Evolutionary conservation across 2,329 filamentous ascomycete species (phyloP).

Genomic region (Waltergamsia citrina): DNA sequence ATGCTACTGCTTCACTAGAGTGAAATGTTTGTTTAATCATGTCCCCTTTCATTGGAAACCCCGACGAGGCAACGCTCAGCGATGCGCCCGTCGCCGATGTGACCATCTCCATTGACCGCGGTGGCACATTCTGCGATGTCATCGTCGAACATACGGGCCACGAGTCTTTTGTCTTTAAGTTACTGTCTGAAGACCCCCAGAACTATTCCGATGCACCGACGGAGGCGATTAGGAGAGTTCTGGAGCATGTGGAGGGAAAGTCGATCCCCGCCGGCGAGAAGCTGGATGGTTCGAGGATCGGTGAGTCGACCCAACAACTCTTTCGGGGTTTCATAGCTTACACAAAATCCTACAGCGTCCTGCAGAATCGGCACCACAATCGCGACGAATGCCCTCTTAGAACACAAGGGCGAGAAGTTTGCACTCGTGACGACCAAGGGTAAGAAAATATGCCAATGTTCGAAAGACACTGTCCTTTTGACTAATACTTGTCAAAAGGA

Average conservation of each 20-base stretch:
- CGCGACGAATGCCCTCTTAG: constrained; percentile 65
- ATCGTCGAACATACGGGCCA: constrained; percentile 54
- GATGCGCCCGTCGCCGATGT: constrained; percentile 5
- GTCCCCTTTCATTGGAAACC: too few species aligned
- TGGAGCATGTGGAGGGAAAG: constrained; percentile 49
- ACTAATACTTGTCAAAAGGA: constrained; percentile 6
- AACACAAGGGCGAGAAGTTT: constrained; percentile 62
- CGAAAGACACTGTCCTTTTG: not conserved
- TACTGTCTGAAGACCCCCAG: constrained; percentile 62
- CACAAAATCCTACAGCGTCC: constrained; percentile 46
- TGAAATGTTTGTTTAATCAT: too few species aligned
- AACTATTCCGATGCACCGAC: constrained; percentile 65
- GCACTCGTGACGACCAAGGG: constrained; percentile 58
- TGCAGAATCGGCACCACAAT: constrained; percentile 72
- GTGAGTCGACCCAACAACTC: constrained; percentile 8
- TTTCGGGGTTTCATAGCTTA: not conserved
- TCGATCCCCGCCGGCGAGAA: constrained; percentile 35
- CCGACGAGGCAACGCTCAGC: not conserved
- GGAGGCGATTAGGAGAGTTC: constrained; percentile 59
- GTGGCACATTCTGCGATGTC: constrained; percentile 69
- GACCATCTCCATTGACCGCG: constrained; percentile 39
- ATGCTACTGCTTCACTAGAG: too few species aligned
- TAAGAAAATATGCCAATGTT: constrained; percentile 23
- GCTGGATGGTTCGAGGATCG: constrained; percentile 21
- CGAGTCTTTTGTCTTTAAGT: constrained; percentile 63